These are phyloP conservation scores for Dryas alaskensis DNA, from an alignment of 306 rosid genomes.

Conservation along the genomic window DNA sequence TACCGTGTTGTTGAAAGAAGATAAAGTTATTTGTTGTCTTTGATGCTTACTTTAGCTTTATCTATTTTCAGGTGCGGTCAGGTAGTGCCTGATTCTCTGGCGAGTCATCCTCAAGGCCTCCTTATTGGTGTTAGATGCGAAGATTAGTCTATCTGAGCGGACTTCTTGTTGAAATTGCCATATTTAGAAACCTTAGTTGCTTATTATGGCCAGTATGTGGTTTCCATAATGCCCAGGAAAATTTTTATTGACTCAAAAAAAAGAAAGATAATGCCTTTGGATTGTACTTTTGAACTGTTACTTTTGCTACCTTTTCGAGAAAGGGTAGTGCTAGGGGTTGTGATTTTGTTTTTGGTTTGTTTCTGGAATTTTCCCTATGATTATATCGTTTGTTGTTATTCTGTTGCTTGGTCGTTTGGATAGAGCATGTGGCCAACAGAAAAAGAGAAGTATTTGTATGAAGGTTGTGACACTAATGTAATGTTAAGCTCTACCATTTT, in stretches of 20 bases:
- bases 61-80: constrained; percentile 57
- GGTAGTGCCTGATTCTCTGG: constrained; percentile 46
- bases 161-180: neutral
- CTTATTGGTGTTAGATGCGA: constrained; percentile 3
- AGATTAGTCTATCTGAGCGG: neutral
- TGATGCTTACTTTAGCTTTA: constrained; percentile 7
- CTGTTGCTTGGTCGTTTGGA: neutral
- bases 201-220: neutral
- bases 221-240: neutral
- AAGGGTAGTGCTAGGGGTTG: neutral
- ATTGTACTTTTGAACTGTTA: neutral
- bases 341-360: neutral
- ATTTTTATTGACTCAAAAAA: neutral
- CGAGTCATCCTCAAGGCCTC: constrained; percentile 1
- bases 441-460: neutral
- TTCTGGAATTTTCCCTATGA: neutral
- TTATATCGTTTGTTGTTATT: neutral
- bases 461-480: neutral
- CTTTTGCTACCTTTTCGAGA: neutral
- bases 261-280: neutral
- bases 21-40: neutral
- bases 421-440: neutral
- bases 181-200: neutral
- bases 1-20: neutral
- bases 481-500: neutral